Base-by-base conservation (phyloP, 2,329 filamentous ascomycete genomes). In the Paecilomyces formosus region DNA sequence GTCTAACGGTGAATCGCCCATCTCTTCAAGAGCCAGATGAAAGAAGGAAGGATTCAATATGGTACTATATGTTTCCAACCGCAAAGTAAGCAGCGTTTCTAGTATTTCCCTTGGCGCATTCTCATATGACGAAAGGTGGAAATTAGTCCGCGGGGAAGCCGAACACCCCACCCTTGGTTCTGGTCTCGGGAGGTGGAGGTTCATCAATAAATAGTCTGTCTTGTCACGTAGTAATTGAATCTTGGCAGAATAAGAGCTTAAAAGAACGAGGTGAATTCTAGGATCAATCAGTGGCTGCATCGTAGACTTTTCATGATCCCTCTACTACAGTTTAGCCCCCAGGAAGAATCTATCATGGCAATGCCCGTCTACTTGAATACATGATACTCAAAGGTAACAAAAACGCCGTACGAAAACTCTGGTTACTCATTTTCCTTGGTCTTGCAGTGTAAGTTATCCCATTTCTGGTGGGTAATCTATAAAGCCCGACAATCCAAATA, bases 1-100 rank as follows among this genome's bases (percentile, higher is more conserved):
- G 54, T 70, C 68, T 51, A 64, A 56, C 15, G 56, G 28, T 30
- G 57, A 31, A 13, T 26, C 22, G 6, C 21, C 9, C 39, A 45
- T 45, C 8, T 18, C 39, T 18, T 18, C n/a, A 21, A n/a, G 9
- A 21, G 39, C 1, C 15, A 45, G 18, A 45, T 2, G 9, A 45
- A 18, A 6, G 30, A 9, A 31, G 28, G 8, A 30, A 30, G 30
- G 8, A 12, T 31, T 12, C 30, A 21, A 56, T 21, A 18, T 21
- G 18, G 56, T 35, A 8, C 61, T 64, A n/a, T 52, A 28, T 28
- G 21, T 52, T 12, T 26, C 21, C 15, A 52, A 24, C 21, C 21
- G 15, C 13, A 11, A 22, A 52, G 9, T 11, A 52, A 15, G 5
- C 21, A 52, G 13, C 26, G 50, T 11, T 21, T 7, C 50, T 52